These are phyloP conservation scores for Paxillus ammoniavirescens DNA, from an alignment of 768 basidiomycete genomes.

Conservation along the genomic window DNA sequence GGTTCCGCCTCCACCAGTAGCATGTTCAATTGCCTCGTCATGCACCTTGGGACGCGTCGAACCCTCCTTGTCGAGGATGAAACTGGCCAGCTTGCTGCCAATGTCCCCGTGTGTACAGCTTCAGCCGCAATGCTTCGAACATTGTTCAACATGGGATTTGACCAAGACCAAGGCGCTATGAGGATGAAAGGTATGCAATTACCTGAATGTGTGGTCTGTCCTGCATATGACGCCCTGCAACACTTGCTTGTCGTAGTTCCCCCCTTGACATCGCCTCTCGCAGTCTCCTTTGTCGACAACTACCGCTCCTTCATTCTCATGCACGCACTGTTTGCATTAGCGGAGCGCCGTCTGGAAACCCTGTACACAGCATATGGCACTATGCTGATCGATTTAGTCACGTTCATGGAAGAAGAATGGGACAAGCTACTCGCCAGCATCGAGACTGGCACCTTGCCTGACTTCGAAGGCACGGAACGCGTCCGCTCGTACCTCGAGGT, in stretches of 20 bases:
- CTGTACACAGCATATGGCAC: neutral
- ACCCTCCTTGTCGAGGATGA: neutral
- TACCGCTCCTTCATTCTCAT: constrained; percentile 11
- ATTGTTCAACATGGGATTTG: neutral
- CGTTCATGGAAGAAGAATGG: constrained; percentile 5
- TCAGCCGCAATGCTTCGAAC: neutral
- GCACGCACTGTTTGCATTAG: constrained; percentile 9
- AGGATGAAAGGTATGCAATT: neutral
- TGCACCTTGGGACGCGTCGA: neutral
- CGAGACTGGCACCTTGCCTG: constrained; percentile 1
- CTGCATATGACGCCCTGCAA: neutral
- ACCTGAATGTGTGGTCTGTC: neutral
- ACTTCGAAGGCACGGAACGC: constrained; percentile 2
- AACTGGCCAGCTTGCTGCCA: neutral
- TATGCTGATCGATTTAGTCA: constrained; percentile 2
- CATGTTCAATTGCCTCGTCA: neutral
- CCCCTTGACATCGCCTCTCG: constrained; percentile 1
- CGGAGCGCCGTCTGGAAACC: neutral
- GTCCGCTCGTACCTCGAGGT: constrained; percentile 2
- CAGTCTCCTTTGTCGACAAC: constrained; percentile 5
- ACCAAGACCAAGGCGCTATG: neutral
- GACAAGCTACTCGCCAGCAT: neutral
- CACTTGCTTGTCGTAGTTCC: neutral
- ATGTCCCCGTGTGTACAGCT: neutral
- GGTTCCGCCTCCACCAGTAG: neutral